Base-by-base conservation (phyloP, 1,284 basidiomycete genomes). In the Cutaneotrichosporon daszewskae region DNA sequence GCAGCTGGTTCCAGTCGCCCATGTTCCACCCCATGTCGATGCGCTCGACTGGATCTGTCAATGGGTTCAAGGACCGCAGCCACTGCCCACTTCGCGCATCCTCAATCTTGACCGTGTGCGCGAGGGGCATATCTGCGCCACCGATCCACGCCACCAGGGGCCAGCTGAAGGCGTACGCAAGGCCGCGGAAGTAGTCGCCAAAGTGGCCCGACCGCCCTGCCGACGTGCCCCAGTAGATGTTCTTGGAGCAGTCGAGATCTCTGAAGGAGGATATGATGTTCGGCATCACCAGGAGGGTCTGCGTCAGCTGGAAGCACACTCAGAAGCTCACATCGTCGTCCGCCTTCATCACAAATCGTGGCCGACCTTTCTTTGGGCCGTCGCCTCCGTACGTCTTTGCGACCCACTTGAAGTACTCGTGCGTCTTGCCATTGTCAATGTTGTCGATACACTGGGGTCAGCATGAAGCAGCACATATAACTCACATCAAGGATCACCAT, bases 131-230 rank as follows among this genome's bases (percentile, higher is more conserved):
- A 23, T 66, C 59, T 12, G 69, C 69, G 6, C 50, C 53, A 8
- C 70, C 70, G 24, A 73, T 69, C 69, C 70, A 73, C 12, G 61
- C 59, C 7, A 63, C 71, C 46, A 73, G 40, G 9, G 72, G 72
- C 72, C 72, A 73, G 22, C 56, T 60, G 55, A 73, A 60, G n/a
- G 64, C 71, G 45, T 73, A 73, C 4, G 67, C 72, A n/a, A 73
- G 52, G 12, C 72, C 72, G 19, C 72, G 57, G 51, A 72, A 69
- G 45, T 73, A 73, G 13, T 63, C 58, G 7, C 56, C 58, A 49
- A 70, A 72, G 52, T 69, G 59, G 32, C 59, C 52, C 5, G 62
- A 64, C 16, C 59, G 44, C 2, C 72, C 71, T 0, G 68, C 65
- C 6, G 64, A 62, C 2, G 71, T 72, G 14, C 72, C 72, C 67